Percentiles rank a stretch among this genome's conserved stretches.
phyloP scores from a whole-genome alignment of 2,329 filamentous ascomycete genomes.

The Dothistroma pini region DNA sequence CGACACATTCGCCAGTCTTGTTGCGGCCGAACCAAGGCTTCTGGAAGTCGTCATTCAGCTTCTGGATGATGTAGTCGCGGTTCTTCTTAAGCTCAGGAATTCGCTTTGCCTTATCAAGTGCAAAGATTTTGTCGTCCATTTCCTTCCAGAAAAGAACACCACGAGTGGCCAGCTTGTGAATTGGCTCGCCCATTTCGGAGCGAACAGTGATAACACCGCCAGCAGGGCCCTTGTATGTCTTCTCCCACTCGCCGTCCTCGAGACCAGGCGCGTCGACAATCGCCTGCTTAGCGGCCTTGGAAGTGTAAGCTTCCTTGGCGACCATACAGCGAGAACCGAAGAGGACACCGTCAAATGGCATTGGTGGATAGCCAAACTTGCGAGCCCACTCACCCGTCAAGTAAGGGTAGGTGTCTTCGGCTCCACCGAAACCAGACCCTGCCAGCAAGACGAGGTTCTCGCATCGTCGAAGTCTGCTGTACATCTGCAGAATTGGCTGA shows the following conservation, averaged over 20 bases:
- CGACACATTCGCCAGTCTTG: conserved; percentile 72
- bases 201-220: conserved; percentile 94
- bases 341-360: conserved; percentile 90
- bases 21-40: conserved; percentile 96
- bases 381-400: conserved; percentile 85
- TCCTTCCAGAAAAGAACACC: conserved; percentile 97
- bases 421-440: conserved; percentile 85
- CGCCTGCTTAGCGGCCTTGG: conserved; percentile 80
- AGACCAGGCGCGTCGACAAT: conserved; percentile 83
- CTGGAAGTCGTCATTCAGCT: conserved; percentile 92
- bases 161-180: conserved; percentile 96
- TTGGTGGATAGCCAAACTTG: conserved; percentile 80
- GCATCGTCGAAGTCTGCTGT: conserved; percentile 77
- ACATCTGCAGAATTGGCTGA: conserved; percentile 86
- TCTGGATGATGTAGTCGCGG: conserved; percentile 88
- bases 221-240: conserved; percentile 85
- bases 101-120: conserved; percentile 89
- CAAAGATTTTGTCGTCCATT: conserved; percentile 99
- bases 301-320: conserved; percentile 86
- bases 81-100: conserved; percentile 83
- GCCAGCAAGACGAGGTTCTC: conserved; percentile 86
- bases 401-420: conserved; percentile 89
- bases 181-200: conserved; percentile 99
- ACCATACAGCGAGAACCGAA: conserved; percentile 96
- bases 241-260: conserved; percentile 80